A percentile compares a stretch with the other conserved stretches of the same genome.
Evolutionary conservation across 768 basidiomycete species (phyloP).

Genomic region (Guyanaporus albipodus): DNA sequence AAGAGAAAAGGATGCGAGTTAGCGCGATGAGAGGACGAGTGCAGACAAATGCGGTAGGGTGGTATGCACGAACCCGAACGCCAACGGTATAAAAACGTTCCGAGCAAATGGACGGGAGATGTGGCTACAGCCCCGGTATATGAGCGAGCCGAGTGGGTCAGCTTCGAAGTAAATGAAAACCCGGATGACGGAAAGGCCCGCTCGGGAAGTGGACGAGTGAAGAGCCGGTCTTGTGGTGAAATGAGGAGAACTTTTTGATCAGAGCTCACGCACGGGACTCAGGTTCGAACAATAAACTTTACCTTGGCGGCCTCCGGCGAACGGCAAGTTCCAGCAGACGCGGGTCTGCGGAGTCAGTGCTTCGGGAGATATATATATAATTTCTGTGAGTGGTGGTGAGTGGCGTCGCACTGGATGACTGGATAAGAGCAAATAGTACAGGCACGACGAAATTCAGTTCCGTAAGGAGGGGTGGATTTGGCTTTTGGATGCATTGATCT

Average conservation of each 20-base stretch:
- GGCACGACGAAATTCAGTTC: constrained; percentile 27
- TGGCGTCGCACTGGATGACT: too few species aligned
- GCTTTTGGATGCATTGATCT: constrained; percentile 32
- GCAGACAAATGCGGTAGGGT: constrained; percentile 21
- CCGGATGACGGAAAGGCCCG: constrained; percentile 28
- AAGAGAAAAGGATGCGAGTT: constrained; percentile 5
- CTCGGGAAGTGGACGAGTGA: constrained; percentile 23
- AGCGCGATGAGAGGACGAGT: constrained; percentile 15
- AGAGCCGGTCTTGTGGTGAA: constrained; percentile 22
- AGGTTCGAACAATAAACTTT: constrained; percentile 29
- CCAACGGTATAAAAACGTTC: constrained; percentile 20
- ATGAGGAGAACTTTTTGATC: constrained; percentile 25
- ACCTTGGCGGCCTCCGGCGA: constrained; percentile 24
- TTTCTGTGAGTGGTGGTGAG: constrained; percentile 2
- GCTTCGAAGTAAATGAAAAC: constrained; percentile 24
- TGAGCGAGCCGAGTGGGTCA: constrained; percentile 29
- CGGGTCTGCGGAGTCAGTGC: constrained; percentile 23
- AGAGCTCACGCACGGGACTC: constrained; percentile 23
- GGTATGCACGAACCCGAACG: constrained; percentile 22
- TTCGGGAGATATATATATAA: constrained; percentile 15
- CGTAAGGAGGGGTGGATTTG: constrained; percentile 32
- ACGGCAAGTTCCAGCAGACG: constrained; percentile 28
- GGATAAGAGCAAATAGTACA: constrained; percentile 14
- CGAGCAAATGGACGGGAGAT: constrained; percentile 20
- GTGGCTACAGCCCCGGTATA: constrained; percentile 29